Conservation (phyloP, 768 basidiomycete genomes). For the Amanita rimosa region DNA sequence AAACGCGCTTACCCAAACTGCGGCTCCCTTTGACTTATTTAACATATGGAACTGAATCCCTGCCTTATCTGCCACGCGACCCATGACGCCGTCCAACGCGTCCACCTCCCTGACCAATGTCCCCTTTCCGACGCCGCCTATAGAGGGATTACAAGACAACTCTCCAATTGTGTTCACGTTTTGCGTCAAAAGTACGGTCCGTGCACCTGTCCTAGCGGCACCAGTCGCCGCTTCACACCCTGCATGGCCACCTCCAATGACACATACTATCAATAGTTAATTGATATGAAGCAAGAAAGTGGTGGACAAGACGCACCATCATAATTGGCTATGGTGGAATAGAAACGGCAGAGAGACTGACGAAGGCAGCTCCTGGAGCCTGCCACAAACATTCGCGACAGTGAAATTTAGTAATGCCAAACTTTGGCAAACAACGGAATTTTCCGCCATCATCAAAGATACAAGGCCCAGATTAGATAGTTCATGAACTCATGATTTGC, state of each 20-base stretch:
- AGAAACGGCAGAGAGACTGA: neutral
- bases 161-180: slow-evolving; percentile 70
- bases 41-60: slow-evolving; percentile 85
- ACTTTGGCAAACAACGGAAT: too few relatives aligned
- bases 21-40: slow-evolving; percentile 78
- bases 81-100: slow-evolving; percentile 83
- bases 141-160: slow-evolving; percentile 85
- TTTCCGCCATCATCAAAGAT: too few relatives aligned
- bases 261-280: slow-evolving; percentile 39
- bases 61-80: slow-evolving; percentile 78
- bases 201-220: slow-evolving; percentile 73
- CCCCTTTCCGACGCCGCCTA: slow-evolving; percentile 89
- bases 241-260: slow-evolving; percentile 90
- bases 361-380: slow-evolving; percentile 3
- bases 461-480: too few relatives aligned
- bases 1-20: slow-evolving; percentile 66
- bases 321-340: slow-evolving; percentile 1
- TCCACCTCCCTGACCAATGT: slow-evolving; percentile 87
- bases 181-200: slow-evolving; percentile 75
- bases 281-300: neutral
- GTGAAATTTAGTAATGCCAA: neutral
- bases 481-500: too few relatives aligned
- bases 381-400: neutral
- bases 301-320: neutral
- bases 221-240: slow-evolving; percentile 89